A percentile compares a stretch with the other conserved stretches of the same genome.
phyloP scores from a whole-genome alignment of 257 asterid species.

The Ballota nigra region DNA sequence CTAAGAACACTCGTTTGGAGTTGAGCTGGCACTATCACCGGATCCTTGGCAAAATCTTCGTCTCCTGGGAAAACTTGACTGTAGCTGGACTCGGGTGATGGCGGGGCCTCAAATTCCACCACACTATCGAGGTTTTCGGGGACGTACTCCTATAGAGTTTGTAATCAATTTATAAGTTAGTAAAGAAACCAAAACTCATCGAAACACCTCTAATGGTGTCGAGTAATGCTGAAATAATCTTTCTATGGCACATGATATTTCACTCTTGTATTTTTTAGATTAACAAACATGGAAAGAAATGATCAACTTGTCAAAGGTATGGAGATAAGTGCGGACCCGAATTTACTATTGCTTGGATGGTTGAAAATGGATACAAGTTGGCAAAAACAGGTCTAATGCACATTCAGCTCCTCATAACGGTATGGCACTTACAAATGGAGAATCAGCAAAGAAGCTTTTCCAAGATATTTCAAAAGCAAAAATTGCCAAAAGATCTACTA shows the following conservation, averaged over 20 bases:
- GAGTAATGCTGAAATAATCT: neutral
- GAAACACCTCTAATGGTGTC: too few relatives aligned
- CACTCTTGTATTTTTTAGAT: too few relatives aligned
- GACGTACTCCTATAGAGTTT: conserved; percentile 52
- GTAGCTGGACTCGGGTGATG: conserved; percentile 86
- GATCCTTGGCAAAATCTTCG: conserved; percentile 83
- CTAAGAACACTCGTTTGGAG: conserved; percentile 54
- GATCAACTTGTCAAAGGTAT: neutral
- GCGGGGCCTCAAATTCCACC: conserved; percentile 81
- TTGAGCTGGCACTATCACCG: conserved; percentile 68
- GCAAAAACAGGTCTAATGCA: neutral
- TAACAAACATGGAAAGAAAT: neutral
- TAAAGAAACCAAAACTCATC: neutral
- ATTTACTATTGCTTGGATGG: neutral
- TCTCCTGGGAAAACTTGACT: conserved; percentile 54
- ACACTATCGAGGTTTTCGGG: conserved; percentile 79
- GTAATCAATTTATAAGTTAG: neutral
- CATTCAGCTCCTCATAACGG: neutral
- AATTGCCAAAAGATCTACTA: neutral
- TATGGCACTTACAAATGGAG: neutral
- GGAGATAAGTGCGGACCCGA: neutral
- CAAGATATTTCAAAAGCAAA: neutral
- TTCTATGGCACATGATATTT: too few relatives aligned
- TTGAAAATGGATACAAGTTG: neutral
- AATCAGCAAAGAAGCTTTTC: neutral